A percentile compares a stretch with the other conserved stretches of the same genome.
Evolutionary conservation across 148 eudicot genomes (phyloP).

Genomic region (Rhododendron henanense): DNA sequence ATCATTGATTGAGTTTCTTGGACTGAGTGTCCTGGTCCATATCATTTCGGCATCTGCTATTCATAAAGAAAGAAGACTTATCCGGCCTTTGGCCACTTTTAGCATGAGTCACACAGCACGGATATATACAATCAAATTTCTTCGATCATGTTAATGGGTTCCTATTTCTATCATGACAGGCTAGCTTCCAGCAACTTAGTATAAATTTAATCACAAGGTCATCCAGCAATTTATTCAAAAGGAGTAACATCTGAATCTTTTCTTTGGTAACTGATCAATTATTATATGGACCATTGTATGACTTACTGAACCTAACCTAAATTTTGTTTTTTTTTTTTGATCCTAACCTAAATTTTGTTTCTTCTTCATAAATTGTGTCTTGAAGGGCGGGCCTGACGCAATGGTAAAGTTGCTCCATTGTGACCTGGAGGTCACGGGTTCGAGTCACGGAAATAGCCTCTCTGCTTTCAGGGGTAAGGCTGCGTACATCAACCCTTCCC

Average conservation of each 20-base stretch:
- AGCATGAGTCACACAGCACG: conserved; percentile 5
- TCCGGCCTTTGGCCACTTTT: neutral
- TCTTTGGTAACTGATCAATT: neutral
- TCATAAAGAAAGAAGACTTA: neutral
- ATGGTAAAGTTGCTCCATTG: too few species aligned
- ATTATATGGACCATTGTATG: neutral
- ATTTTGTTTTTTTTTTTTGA: too few species aligned
- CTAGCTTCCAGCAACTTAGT: neutral
- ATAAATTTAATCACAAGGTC: neutral
- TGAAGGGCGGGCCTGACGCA: too few species aligned
- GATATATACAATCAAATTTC: neutral
- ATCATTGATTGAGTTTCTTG: too few species aligned
- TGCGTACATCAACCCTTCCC: too few species aligned
- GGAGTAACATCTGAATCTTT: neutral
- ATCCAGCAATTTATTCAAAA: neutral
- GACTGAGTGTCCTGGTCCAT: too few species aligned
- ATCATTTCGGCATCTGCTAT: neutral
- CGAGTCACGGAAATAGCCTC: too few species aligned
- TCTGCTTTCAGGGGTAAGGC: too few species aligned
- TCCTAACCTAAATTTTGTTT: neutral
- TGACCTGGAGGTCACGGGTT: too few species aligned
- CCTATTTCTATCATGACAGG: neutral
- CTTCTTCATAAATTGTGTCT: too few species aligned
- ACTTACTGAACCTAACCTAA: neutral
- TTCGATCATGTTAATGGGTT: too few species aligned